Evolutionary conservation across 768 basidiomycete genomes (phyloP).

Genomic region (Pulveroboletus sp.): DNA sequence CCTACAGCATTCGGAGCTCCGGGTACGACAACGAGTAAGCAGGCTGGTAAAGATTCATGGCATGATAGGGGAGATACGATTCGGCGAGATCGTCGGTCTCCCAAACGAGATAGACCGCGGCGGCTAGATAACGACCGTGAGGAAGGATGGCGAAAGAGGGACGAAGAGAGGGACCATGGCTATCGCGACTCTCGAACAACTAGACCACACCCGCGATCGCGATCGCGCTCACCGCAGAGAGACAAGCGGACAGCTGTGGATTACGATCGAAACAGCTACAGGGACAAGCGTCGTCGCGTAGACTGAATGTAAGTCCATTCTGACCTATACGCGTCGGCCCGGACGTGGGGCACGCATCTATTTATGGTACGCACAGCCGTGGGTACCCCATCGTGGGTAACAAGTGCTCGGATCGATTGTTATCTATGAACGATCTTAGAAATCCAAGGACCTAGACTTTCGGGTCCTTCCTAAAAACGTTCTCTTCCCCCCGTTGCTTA

Average conservation of each 20-base stretch:
- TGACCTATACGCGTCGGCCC: neutral
- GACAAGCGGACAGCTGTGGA: slow-evolving; percentile 24
- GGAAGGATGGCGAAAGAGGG: slow-evolving; percentile 10
- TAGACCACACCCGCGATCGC: slow-evolving; percentile 26
- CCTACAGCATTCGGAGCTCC: slow-evolving; percentile 33
- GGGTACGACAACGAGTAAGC: slow-evolving; percentile 29
- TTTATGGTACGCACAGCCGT: neutral
- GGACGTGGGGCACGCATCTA: neutral
- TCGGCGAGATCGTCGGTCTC: slow-evolving; percentile 23
- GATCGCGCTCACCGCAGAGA: slow-evolving; percentile 34
- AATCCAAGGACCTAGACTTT: neutral
- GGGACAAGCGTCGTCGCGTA: slow-evolving; percentile 55
- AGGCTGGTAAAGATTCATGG: slow-evolving; percentile 38
- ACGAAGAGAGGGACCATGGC: slow-evolving; percentile 14
- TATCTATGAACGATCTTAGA: slow-evolving; percentile 17
- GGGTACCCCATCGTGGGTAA: slow-evolving; percentile 12
- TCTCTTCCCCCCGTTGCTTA: slow-evolving; percentile 6
- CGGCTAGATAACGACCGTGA: slow-evolving; percentile 23
- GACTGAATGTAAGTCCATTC: slow-evolving; percentile 37
- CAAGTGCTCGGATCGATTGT: slow-evolving; percentile 2
- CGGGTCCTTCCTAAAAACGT: neutral
- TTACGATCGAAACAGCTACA: slow-evolving; percentile 33
- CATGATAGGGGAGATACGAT: slow-evolving; percentile 25
- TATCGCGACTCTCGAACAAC: slow-evolving; percentile 16
- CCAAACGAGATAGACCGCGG: slow-evolving; percentile 22